phyloP scores from a whole-genome alignment of 2,329 filamentous ascomycete species.

The Cladobotryum protrusum region DNA sequence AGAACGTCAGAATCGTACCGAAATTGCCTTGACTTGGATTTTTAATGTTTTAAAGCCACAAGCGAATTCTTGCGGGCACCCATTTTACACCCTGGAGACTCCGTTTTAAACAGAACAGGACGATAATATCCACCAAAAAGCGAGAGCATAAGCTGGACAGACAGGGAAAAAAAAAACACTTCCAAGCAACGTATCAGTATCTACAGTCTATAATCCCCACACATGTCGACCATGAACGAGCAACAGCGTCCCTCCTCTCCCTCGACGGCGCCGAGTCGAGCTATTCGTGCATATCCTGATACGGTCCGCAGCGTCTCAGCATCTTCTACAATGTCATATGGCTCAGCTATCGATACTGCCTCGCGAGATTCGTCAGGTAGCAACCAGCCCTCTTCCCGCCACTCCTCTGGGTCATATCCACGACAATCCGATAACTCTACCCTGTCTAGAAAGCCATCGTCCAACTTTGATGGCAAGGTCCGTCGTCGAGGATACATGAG shows the following conservation, averaged over 20 bases:
- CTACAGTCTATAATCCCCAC: neutral
- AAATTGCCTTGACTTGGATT: neutral
- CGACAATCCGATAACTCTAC: conserved; percentile 37
- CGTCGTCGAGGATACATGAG: conserved; percentile 78
- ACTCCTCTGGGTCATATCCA: conserved; percentile 55
- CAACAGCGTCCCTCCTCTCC: conserved; percentile 42
- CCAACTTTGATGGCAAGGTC: conserved; percentile 34
- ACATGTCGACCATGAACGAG: conserved; percentile 30
- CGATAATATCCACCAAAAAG: no score
- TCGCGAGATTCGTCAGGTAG: conserved; percentile 52
- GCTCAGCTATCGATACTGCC: conserved; percentile 44
- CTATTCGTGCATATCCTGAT: conserved; percentile 52
- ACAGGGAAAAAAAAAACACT: neutral
- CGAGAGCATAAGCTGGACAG: conserved; percentile 2
- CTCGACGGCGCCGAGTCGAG: conserved; percentile 54
- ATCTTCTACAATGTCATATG: conserved; percentile 53
- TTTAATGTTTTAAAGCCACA: neutral
- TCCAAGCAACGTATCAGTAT: no score
- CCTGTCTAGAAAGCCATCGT: conserved; percentile 41
- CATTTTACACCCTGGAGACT: no score
- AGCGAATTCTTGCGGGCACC: no score
- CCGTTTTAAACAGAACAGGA: no score
- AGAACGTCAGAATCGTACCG: neutral
- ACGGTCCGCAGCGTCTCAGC: conserved; percentile 60
- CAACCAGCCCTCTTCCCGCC: conserved; percentile 47